Evolutionary conservation across 2,329 filamentous ascomycete genomes (phyloP).

Genomic region (Exophiala dermatitidis): DNA sequence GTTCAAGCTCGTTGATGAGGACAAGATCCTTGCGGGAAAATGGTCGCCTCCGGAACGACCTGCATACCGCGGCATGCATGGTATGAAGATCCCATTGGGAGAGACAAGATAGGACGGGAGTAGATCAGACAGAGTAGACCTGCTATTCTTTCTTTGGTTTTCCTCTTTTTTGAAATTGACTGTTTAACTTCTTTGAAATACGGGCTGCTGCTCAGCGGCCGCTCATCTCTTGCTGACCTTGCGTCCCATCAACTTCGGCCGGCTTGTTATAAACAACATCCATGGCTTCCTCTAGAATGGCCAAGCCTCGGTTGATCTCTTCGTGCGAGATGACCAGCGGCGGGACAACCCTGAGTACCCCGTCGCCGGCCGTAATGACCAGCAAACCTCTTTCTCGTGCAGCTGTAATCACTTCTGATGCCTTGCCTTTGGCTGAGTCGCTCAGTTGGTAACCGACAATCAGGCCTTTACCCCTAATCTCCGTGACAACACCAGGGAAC

Average conservation of each 20-base stretch:
- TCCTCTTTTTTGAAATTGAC: too few species aligned
- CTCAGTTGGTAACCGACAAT: slow-evolving; percentile 81
- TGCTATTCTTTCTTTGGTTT: neutral
- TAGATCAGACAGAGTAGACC: neutral
- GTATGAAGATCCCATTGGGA: slow-evolving; percentile 48
- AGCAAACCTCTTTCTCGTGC: slow-evolving; percentile 80
- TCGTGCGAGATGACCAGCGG: slow-evolving; percentile 70
- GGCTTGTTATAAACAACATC: slow-evolving; percentile 45
- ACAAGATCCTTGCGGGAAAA: slow-evolving; percentile 42
- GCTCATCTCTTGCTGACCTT: slow-evolving; percentile 42
- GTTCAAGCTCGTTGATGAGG: slow-evolving; percentile 51
- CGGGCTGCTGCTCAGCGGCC: slow-evolving; percentile 2
- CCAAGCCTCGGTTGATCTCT: slow-evolving; percentile 71
- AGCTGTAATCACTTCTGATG: slow-evolving; percentile 63
- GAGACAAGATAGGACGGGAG: slow-evolving; percentile 19
- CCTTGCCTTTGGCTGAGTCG: slow-evolving; percentile 52
- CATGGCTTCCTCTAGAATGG: slow-evolving; percentile 65
- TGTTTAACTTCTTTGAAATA: neutral
- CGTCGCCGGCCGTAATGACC: slow-evolving; percentile 86
- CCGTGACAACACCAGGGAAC: slow-evolving; percentile 65
- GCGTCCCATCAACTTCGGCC: slow-evolving; percentile 34
- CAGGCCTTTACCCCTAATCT: slow-evolving; percentile 75
- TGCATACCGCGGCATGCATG: slow-evolving; percentile 60
- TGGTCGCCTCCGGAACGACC: slow-evolving; percentile 59
- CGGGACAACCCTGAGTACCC: slow-evolving; percentile 87